Evolutionary conservation across 345 rosid species (phyloP).

Genomic region (Syzygium aqueum): DNA sequence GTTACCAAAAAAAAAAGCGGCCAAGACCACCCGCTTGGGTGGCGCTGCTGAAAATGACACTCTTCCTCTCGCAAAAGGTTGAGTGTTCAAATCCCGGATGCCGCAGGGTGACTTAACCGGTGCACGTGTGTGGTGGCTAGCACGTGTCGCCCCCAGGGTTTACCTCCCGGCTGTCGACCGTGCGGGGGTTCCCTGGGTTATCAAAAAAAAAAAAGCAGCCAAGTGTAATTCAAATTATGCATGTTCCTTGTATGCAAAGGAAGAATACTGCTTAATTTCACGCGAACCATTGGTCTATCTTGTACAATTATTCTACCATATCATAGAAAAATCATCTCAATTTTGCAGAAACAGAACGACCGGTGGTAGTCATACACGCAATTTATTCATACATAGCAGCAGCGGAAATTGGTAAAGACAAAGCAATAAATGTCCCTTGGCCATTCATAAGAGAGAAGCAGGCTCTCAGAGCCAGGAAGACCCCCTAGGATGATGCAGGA

Average conservation of each 20-base stretch:
- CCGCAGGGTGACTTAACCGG: too few relatives aligned
- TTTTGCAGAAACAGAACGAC: neutral
- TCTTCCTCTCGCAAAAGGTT: too few relatives aligned
- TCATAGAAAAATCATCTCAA: neutral
- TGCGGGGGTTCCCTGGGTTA: too few relatives aligned
- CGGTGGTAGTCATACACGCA: neutral
- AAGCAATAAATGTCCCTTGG: neutral
- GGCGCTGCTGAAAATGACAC: too few relatives aligned
- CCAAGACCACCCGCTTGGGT: too few relatives aligned
- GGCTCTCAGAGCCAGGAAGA: conserved; percentile 41
- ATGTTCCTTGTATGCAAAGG: neutral
- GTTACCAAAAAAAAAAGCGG: too few relatives aligned
- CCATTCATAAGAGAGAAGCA: neutral
- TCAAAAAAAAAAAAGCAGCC: too few relatives aligned
- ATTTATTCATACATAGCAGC: neutral
- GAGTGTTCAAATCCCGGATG: too few relatives aligned
- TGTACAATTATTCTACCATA: neutral
- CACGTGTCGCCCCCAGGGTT: too few relatives aligned
- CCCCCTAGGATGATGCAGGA: conserved; percentile 41
- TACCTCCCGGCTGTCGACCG: too few relatives aligned
- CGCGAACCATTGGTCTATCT: neutral
- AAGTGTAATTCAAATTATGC: neutral
- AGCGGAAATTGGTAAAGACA: neutral
- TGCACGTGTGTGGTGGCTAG: too few relatives aligned
- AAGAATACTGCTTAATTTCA: neutral